These are phyloP conservation scores for Epichloe baconii DNA, from an alignment of 2,329 filamentous ascomycete genomes.

Conservation along the genomic window DNA sequence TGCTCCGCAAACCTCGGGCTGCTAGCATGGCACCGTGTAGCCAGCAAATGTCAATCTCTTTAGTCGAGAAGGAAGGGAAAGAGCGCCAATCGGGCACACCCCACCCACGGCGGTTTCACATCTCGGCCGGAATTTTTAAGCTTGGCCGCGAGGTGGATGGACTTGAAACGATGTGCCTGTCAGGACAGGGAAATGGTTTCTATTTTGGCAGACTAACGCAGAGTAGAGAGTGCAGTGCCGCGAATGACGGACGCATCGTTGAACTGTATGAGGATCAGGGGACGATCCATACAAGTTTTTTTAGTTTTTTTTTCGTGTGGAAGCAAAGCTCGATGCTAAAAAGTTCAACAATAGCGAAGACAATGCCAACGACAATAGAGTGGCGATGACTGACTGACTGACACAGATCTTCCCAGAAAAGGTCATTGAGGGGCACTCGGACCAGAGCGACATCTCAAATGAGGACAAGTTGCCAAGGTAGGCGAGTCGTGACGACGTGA, in stretches of 20 bases:
- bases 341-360: slow-evolving; percentile 2
- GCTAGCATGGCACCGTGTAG: too few relatives aligned
- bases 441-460: background rate
- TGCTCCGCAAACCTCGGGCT: background rate
- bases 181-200: background rate
- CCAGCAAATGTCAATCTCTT: background rate
- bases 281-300: background rate
- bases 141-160: background rate
- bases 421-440: background rate
- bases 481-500: too few relatives aligned
- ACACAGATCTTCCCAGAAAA: background rate
- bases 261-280: background rate
- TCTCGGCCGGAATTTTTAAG: background rate
- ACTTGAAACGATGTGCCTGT: background rate
- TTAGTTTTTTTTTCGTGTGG: too few relatives aligned
- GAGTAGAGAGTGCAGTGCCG: background rate
- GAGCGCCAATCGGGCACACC: background rate
- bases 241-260: too few relatives aligned
- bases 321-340: background rate
- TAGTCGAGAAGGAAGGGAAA: background rate
- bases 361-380: slow-evolving; percentile 4
- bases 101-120: background rate
- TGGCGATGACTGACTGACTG: background rate
- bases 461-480: background rate
- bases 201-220: background rate